These are phyloP conservation scores for Porcisia hertigi DNA, from an alignment of 208 protist genomes.

Conservation along the genomic window DNA sequence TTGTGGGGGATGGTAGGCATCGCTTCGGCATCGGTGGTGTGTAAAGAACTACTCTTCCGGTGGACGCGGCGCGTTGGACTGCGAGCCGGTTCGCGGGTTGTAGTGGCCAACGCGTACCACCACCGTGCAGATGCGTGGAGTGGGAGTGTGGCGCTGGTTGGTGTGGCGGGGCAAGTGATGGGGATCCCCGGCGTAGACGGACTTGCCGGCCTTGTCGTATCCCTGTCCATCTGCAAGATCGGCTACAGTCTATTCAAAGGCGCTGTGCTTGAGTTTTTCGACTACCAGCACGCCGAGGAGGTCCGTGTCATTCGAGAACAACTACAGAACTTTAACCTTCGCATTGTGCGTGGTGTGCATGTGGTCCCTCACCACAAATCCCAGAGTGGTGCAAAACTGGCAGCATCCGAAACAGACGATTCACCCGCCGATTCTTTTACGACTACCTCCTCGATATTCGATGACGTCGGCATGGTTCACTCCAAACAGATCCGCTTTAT, in stretches of 20 bases:
- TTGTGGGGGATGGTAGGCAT: conserved; percentile 87
- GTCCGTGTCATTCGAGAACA: conserved; percentile 55
- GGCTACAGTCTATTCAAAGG: conserved; percentile 67
- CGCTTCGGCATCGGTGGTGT: conserved; percentile 61
- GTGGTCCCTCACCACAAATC: conserved; percentile 2
- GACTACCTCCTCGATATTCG: conserved; percentile 1
- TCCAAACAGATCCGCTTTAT: conserved; percentile 50
- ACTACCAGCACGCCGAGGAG: conserved; percentile 77
- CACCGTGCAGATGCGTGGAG: conserved; percentile 90
- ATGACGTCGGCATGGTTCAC: conserved; percentile 12
- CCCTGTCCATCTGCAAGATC: conserved; percentile 78
- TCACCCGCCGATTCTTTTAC: neutral
- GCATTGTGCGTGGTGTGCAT: conserved; percentile 18
- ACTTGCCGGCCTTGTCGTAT: conserved; percentile 75
- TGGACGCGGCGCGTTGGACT: conserved; percentile 78
- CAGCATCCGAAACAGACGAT: neutral
- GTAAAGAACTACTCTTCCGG: conserved; percentile 83
- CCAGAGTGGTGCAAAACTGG: neutral
- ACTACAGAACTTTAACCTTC: conserved; percentile 61
- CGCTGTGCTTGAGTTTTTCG: conserved; percentile 85
- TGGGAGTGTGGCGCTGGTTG: conserved; percentile 78
- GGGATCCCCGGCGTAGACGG: conserved; percentile 81
- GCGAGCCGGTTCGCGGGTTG: conserved; percentile 77
- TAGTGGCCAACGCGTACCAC: conserved; percentile 89
- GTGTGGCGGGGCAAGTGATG: conserved; percentile 68